Evolutionary conservation across 768 basidiomycete genomes (phyloP), one percentile per base, ranked within the genome.

Genomic region (Infundibulicybe gibba): DNA sequence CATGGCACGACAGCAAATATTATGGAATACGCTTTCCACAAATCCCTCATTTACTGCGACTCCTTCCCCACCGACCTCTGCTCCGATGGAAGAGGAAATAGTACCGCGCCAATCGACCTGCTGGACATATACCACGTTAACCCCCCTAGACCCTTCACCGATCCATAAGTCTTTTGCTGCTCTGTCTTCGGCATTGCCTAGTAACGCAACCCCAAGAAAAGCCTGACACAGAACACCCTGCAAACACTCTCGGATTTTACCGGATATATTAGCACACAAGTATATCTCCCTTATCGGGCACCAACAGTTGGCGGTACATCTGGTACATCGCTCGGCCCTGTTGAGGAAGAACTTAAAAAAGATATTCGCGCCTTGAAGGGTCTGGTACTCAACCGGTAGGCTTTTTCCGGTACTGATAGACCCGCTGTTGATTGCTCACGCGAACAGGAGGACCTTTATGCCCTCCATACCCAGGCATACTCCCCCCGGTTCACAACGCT

Each of bases 321-420:
- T 17, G 63, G 52, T n/a, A 52, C 51, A 25, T 53, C 55, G 21
- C 44, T 65, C 30, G 61, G 57, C 33, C 68, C 75, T 2, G 70
- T 80, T 39, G 83, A 82, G 59, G 88, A 90, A 53, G 87, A 89
- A 46, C 60, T 90, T 11, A 75, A 78, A 48, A 74, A 80, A 49
- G 89, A 91, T 58, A 85, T 91, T 39, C 72, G 85, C 47, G 83
- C 85, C 11, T 63, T 91, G 56, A 91, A 90, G 56, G 87, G 88
- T 8, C 73, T 90, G 16, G 86, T 87, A 40, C 67, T 91, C 38
- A 91, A 87, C 60, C 70, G 89, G 81, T 80, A 56, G 53, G 25
- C 25, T 8, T 25, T 25, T 25, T 25, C 25, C 25, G 4, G 73
- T 69, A 40, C 54, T 40, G 40, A 0, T 33, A 13, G 31, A 19